These are phyloP conservation scores for Acanthamoeba lenticulata DNA, from an alignment of 208 protist genomes.

Conservation along the genomic window DNA sequence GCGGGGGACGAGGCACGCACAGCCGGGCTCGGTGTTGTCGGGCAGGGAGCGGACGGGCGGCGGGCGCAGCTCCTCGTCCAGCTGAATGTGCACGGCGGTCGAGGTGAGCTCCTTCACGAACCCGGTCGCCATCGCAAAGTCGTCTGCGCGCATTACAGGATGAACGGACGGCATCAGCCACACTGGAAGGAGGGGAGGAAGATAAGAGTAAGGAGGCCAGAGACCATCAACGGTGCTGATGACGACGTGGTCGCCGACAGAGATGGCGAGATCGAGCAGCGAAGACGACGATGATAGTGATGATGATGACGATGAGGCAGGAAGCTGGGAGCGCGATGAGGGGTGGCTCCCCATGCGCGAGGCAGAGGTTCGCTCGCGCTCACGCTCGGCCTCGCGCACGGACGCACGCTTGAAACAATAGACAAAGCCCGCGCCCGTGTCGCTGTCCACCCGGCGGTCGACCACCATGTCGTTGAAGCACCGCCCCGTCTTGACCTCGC, in stretches of 20 bases:
- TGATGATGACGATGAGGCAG: background rate
- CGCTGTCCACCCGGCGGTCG: background rate
- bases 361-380: background rate
- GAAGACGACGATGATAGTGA: background rate
- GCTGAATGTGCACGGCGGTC: background rate
- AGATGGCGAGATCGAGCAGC: constrained; percentile 20
- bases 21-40: background rate
- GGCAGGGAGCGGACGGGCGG: background rate
- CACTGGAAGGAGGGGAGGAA: background rate
- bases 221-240: background rate
- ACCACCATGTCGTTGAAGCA: constrained; percentile 67
- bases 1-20: no score
- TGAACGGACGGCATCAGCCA: background rate
- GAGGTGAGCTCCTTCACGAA: constrained; percentile 56
- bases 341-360: background rate
- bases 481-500: constrained; percentile 18
- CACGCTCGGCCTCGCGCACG: background rate
- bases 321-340: background rate
- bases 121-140: constrained; percentile 43
- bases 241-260: constrained; percentile 29
- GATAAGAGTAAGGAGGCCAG: background rate
- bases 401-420: constrained; percentile 54
- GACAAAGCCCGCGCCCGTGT: constrained; percentile 40
- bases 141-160: background rate
- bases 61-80: constrained; percentile 43